A percentile compares a stretch with the other conserved stretches of the same genome.
These are phyloP conservation scores for Vanrija humicola DNA, from an alignment of 1,284 basidiomycete genomes.

Conservation along the genomic window DNA sequence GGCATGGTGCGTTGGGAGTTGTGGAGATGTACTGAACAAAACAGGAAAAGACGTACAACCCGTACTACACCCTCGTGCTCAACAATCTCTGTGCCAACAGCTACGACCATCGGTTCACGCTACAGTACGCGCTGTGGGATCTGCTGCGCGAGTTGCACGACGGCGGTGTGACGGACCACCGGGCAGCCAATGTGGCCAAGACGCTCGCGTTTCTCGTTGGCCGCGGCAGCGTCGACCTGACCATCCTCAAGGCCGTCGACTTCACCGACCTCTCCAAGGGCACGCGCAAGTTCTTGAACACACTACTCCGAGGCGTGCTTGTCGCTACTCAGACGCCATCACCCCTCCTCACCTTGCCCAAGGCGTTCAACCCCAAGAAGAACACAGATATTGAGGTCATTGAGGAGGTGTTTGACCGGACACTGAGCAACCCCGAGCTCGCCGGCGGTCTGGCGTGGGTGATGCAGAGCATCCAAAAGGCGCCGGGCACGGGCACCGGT, in stretches of 20 bases:
- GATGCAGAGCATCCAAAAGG: constrained; percentile 60
- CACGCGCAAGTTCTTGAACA: constrained; percentile 63
- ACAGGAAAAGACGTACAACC: constrained; percentile 88
- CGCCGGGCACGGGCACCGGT: constrained; percentile 45
- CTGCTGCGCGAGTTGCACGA: constrained; percentile 90
- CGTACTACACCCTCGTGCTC: constrained; percentile 86
- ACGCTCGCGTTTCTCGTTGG: constrained; percentile 82
- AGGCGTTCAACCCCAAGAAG: constrained; percentile 14
- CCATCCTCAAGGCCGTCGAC: constrained; percentile 82
- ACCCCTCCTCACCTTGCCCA: constrained; percentile 52
- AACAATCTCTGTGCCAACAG: constrained; percentile 57
- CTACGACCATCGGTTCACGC: constrained; percentile 75
- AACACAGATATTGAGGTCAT: constrained; percentile 52
- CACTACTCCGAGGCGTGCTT: constrained; percentile 65
- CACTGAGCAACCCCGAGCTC: constrained; percentile 32
- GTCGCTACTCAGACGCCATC: constrained; percentile 67
- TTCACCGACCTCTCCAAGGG: constrained; percentile 67
- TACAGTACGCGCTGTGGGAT: constrained; percentile 97
- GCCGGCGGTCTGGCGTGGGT: constrained; percentile 43
- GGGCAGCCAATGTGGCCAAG: constrained; percentile 57
- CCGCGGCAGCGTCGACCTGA: constrained; percentile 65
- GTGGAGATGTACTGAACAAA: background rate
- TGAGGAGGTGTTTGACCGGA: constrained; percentile 38
- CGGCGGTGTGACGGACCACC: constrained; percentile 26
- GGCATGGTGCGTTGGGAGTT: constrained; percentile 64